Base-by-base conservation (phyloP, 2,329 filamentous ascomycete species). In the Pseudogymnoascus sp. region DNA sequence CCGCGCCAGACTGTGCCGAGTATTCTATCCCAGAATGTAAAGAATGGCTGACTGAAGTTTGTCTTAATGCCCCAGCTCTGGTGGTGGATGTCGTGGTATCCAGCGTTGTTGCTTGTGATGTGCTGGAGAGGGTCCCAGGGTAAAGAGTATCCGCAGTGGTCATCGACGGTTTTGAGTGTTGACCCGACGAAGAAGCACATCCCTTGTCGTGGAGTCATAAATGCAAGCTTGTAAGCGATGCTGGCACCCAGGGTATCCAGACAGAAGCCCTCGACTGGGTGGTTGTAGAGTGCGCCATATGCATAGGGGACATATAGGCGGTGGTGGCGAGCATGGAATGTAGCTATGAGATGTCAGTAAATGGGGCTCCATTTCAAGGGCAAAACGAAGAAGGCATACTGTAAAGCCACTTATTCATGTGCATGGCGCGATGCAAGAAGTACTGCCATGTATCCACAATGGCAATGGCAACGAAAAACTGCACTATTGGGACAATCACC, bases 51-150 rank as follows among this genome's bases (percentile, higher is more conserved):
- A 4, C 87, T 89, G 75, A 91, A 96, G 77, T 96, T 96, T 67
- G 88, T 90, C 83, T 97, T 99, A 82, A 99, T 96, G 64, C 95
- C 95, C 93, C 93, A 97, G 76, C 90, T 96, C 77, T 99, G 95
- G 78, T 99, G 95, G 77, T 99, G 95, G 64, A 99, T 93, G 73
- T 99, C 95, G 73, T 99, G 95, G 76, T 97, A 99, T 37, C 87
- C 88, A 26, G 95, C 93, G 70, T 97, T 97, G 81, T 99, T 97
- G 74, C 89, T 89, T 50, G 93, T 96, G 65, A 97, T 82, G 73
- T 89, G 87, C 80, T 97, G 93, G 62, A 97, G 80, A 1, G 93
- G 93, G 75, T 99, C 95, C 86, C 89, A 97, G 1, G 95, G 95
- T 66, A 99, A 87, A n/a, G 86, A 82, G 73, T 97, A 99, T 67